These are phyloP conservation scores for Apiospora phragmitis DNA, from an alignment of 2,329 filamentous ascomycete genomes.

Conservation along the genomic window DNA sequence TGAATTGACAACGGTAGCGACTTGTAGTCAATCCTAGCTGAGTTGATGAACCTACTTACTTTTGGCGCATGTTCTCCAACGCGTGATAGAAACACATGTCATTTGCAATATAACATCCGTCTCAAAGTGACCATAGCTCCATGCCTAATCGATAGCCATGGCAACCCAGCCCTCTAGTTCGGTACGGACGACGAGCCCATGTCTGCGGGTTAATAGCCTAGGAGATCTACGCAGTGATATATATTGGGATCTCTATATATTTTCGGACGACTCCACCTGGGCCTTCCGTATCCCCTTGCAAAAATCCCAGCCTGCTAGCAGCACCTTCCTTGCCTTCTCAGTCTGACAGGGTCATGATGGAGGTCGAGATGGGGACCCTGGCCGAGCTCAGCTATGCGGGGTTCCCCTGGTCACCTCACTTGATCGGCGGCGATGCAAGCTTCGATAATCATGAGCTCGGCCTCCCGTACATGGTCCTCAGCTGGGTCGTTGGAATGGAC, in stretches of 20 bases:
- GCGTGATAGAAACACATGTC: no score
- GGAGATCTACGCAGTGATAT: neutral
- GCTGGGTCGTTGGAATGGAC: neutral
- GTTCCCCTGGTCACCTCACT: neutral
- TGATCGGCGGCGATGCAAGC: neutral
- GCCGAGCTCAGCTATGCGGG: neutral
- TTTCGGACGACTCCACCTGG: neutral
- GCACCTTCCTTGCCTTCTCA: neutral
- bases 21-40: neutral
- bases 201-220: fast-evolving
- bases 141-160: neutral
- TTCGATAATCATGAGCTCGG: neutral
- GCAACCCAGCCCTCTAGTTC: neutral
- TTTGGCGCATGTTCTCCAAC: no score
- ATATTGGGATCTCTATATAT: no score
- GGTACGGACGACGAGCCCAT: neutral
- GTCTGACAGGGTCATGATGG: neutral
- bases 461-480: neutral
- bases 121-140: no score
- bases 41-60: neutral
- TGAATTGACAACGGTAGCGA: neutral
- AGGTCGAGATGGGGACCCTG: neutral
- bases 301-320: no score
- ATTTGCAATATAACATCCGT: no score
- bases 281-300: neutral